phyloP scores from a whole-genome alignment of 2,329 filamentous ascomycete genomes.

The Fusarium denticulatum region DNA sequence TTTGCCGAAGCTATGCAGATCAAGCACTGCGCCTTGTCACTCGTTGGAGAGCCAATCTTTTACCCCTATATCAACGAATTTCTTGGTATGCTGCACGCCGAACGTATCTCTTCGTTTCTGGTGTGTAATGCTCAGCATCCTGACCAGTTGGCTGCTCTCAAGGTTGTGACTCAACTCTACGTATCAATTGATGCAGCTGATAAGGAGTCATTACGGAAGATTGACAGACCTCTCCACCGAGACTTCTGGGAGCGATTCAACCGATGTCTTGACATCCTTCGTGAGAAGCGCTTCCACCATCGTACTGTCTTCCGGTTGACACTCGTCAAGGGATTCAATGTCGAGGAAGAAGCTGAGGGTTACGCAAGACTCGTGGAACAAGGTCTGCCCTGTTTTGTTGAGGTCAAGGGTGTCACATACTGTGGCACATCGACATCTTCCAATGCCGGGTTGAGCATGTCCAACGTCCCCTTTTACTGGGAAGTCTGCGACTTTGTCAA shows the following conservation, averaged over 20 bases:
- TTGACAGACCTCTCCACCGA: conserved; percentile 90
- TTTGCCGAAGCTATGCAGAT: conserved; percentile 95
- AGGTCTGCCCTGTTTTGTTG: conserved; percentile 89
- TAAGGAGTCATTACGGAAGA: conserved; percentile 84
- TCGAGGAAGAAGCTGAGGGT: conserved; percentile 90
- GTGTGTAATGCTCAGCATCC: conserved; percentile 98
- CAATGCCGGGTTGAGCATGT: conserved; percentile 91
- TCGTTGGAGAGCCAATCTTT: conserved; percentile 98
- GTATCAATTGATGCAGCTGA: conserved; percentile 96
- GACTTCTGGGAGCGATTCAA: conserved; percentile 99
- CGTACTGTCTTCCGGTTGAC: conserved; percentile 95
- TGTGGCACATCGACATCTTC: conserved; percentile 90
- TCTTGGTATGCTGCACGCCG: conserved; percentile 80
- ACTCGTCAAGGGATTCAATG: conserved; percentile 97
- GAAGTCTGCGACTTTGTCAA: conserved; percentile 87
- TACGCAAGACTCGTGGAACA: conserved; percentile 90
- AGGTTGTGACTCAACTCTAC: conserved; percentile 93
- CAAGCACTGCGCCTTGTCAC: conserved; percentile 87
- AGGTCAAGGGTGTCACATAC: conserved; percentile 97
- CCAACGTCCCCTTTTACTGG: conserved; percentile 95
- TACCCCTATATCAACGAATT: conserved; percentile 98
- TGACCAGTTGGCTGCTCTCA: conserved; percentile 82
- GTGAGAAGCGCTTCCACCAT: conserved; percentile 83
- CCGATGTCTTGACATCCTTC: conserved; percentile 87
- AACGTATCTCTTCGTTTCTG: conserved; percentile 91